Percentiles rank a stretch among this genome's conserved stretches.
phyloP scores from a whole-genome alignment of 1,139 yeast species.

The Suhomyces taliae region DNA sequence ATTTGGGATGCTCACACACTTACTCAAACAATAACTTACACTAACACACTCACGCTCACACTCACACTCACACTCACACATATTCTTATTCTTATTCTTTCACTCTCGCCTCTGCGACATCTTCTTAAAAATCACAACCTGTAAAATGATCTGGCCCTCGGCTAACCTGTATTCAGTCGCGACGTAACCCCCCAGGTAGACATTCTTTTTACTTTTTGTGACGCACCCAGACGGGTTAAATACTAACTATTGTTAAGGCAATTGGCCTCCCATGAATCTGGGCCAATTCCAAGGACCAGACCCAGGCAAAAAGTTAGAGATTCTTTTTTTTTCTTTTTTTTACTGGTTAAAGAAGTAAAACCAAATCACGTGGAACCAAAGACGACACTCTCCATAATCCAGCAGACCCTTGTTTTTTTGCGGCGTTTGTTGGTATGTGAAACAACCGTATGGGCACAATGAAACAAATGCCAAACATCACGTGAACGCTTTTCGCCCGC shows the following conservation, averaged over 20 bases:
- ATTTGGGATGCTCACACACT: too few species aligned
- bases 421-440: neutral
- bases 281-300: neutral
- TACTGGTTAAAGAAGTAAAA: too few species aligned
- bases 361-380: too few species aligned
- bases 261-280: neutral
- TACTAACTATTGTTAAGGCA: neutral
- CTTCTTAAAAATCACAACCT: neutral
- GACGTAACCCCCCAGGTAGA: neutral
- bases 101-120: neutral
- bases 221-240: neutral
- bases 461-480: constrained; percentile 4
- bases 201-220: neutral
- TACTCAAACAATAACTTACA: too few species aligned
- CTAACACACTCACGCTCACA: too few species aligned
- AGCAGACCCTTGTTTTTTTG: too few species aligned
- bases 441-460: neutral
- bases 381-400: too few species aligned
- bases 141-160: neutral
- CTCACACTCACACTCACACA: too few species aligned
- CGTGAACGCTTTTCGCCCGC: constrained; percentile 5
- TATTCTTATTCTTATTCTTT: too few species aligned
- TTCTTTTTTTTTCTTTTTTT: too few species aligned
- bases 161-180: neutral
- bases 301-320: too few species aligned